A percentile compares a stretch with the other conserved stretches of the same genome.
Evolutionary conservation across 1,284 basidiomycete species (phyloP).

Genomic region (Malassezia restricta): DNA sequence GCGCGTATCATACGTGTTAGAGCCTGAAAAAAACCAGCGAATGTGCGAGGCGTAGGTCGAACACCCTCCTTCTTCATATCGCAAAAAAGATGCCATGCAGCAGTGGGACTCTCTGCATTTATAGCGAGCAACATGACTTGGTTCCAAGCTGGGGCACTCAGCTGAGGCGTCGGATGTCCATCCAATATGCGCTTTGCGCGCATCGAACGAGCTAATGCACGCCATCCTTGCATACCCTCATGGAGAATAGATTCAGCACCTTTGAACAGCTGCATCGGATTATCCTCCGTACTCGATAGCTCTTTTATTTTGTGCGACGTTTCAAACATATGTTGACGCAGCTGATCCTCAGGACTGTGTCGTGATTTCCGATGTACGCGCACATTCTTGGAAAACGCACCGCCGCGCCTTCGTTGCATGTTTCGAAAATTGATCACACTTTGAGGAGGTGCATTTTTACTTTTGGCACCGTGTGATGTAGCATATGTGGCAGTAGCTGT

Average conservation of each 20-base stretch:
- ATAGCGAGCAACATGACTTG: constrained; percentile 13
- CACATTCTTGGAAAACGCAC: constrained; percentile 3
- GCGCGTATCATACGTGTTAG: constrained; percentile 1
- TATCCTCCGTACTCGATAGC: not conserved
- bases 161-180: not conserved
- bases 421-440: constrained; percentile 14
- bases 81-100: constrained; percentile 12
- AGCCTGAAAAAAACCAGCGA: constrained; percentile 6
- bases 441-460: not conserved
- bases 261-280: not conserved
- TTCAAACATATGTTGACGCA: constrained; percentile 11
- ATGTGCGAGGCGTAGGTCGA: constrained; percentile 9
- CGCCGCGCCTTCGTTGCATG: constrained; percentile 14
- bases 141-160: constrained; percentile 13
- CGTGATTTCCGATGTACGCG: constrained; percentile 2
- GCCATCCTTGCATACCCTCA: constrained; percentile 11
- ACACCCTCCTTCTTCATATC: constrained; percentile 9
- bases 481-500: not conserved
- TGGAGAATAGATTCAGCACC: not conserved
- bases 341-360: not conserved
- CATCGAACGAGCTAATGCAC: not conserved
- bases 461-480: not conserved
- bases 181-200: not conserved
- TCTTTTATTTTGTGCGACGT: constrained; percentile 4
- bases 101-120: constrained; percentile 1